These are phyloP conservation scores for Coemansia sp. DNA, from an alignment of 192 early-diverging fungal species.

Conservation along the genomic window DNA sequence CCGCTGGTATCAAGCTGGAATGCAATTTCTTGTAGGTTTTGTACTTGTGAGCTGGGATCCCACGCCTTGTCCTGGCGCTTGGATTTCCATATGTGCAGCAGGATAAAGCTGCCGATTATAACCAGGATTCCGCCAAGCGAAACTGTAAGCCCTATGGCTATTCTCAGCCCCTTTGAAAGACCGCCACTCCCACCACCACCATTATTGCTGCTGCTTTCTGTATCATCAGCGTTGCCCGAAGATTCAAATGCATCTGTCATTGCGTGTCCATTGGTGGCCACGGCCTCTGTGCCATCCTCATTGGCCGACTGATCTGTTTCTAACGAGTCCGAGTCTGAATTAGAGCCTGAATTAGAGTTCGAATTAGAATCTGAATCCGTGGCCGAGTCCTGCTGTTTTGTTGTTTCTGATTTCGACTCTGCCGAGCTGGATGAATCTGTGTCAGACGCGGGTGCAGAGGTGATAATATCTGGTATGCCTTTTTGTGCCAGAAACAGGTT, in stretches of 20 bases:
- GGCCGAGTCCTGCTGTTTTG: neutral
- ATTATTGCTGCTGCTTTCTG: neutral
- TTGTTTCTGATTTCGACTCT: neutral
- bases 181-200: neutral
- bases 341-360: too few relatives aligned
- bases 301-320: too few relatives aligned
- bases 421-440: neutral
- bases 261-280: too few relatives aligned
- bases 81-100: conserved; percentile 1
- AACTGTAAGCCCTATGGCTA: conserved; percentile 1
- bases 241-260: too few relatives aligned
- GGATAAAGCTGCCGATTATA: neutral
- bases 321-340: too few relatives aligned
- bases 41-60: neutral
- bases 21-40: neutral
- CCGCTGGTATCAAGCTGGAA: neutral
- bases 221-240: too few relatives aligned
- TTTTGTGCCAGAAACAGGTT: conserved; percentile 3
- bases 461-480: neutral
- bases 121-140: neutral
- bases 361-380: neutral
- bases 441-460: neutral
- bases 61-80: conserved; percentile 10
- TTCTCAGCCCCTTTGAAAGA: neutral
- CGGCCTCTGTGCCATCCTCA: too few relatives aligned